Percentiles rank a stretch among this genome's conserved stretches.
Conservation (phyloP, 139 green algal genomes). For the Ostreobium quekettii region DNA sequence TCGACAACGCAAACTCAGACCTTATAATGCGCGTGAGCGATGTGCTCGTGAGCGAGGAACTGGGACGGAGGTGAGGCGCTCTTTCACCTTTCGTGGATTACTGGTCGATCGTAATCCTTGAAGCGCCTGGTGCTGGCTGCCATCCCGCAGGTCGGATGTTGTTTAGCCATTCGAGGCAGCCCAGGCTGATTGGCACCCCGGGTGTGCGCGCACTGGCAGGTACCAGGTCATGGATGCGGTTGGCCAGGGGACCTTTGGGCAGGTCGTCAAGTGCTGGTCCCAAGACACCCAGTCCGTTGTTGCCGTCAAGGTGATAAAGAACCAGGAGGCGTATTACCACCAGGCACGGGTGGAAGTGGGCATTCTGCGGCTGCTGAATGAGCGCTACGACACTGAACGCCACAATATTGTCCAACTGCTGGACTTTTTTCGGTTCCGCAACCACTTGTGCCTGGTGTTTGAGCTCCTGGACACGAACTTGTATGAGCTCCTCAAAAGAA, state of each 20-base stretch:
- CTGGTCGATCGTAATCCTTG: too few relatives aligned
- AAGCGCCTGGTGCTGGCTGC: too few relatives aligned
- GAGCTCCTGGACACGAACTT: constrained; percentile 94
- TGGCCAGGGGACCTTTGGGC: constrained; percentile 91
- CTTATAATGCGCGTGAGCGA: constrained; percentile 74
- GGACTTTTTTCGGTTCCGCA: constrained; percentile 82
- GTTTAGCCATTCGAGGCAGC: too few relatives aligned
- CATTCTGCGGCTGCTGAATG: constrained; percentile 89
- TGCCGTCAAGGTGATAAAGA: constrained; percentile 98
- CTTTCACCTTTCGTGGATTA: too few relatives aligned
- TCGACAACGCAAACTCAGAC: constrained; percentile 80
- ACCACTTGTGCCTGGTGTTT: constrained; percentile 96
- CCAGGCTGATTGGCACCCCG: too few relatives aligned
- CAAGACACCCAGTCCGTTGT: constrained; percentile 36
- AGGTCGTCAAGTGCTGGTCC: constrained; percentile 73
- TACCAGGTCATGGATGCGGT: constrained; percentile 75
- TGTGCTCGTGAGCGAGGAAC: constrained; percentile 29
- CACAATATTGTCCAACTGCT: constrained; percentile 90
- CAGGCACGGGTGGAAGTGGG: constrained; percentile 68
- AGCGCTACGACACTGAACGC: constrained; percentile 62
- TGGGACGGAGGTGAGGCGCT: constrained; percentile 8
- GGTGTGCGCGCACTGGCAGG: too few relatives aligned
- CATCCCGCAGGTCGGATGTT: too few relatives aligned
- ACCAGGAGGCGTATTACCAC: constrained; percentile 92
- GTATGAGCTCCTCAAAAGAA: constrained; percentile 94